phyloP scores from a whole-genome alignment of 805 yeast genomes.

The Hanseniaspora vineae region DNA sequence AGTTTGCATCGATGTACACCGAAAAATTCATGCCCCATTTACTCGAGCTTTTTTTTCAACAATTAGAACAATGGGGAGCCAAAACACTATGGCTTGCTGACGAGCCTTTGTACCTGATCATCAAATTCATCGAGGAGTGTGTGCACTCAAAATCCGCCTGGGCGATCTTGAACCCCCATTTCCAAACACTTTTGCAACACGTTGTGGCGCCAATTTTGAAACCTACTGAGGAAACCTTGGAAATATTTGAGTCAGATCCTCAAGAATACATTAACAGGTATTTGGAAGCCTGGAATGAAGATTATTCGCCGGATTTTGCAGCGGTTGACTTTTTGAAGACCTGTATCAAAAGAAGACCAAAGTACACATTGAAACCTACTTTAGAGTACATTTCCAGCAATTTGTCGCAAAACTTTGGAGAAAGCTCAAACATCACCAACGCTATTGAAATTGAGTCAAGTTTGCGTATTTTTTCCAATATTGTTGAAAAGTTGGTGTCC shows the following conservation, averaged over 20 bases:
- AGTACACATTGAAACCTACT: constrained; percentile 45
- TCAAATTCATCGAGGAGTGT: constrained; percentile 51
- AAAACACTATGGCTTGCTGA: constrained; percentile 56
- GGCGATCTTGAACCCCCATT: constrained; percentile 51
- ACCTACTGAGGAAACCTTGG: constrained; percentile 54
- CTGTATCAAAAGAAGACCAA: constrained; percentile 55
- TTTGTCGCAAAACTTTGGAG: constrained; percentile 19
- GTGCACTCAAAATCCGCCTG: constrained; percentile 51
- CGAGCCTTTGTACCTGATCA: constrained; percentile 48
- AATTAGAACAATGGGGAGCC: constrained; percentile 63
- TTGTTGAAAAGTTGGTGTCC: constrained; percentile 44
- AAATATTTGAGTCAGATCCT: constrained; percentile 74
- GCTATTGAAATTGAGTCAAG: constrained; percentile 69
- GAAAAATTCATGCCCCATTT: constrained; percentile 61
- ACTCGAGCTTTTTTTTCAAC: constrained; percentile 46
- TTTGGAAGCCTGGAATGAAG: constrained; percentile 53
- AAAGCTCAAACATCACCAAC: constrained; percentile 28
- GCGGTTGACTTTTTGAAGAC: constrained; percentile 63
- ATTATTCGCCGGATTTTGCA: constrained; percentile 60
- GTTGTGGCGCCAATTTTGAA: constrained; percentile 67
- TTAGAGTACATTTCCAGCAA: constrained; percentile 45
- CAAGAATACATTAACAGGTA: constrained; percentile 71
- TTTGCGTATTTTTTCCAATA: constrained; percentile 62
- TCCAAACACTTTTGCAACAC: constrained; percentile 50
- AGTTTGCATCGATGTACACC: constrained; percentile 43